Evolutionary conservation across 495 filamentous ascomycete genomes (phyloP).

Genomic region (Neurospora terricola): DNA sequence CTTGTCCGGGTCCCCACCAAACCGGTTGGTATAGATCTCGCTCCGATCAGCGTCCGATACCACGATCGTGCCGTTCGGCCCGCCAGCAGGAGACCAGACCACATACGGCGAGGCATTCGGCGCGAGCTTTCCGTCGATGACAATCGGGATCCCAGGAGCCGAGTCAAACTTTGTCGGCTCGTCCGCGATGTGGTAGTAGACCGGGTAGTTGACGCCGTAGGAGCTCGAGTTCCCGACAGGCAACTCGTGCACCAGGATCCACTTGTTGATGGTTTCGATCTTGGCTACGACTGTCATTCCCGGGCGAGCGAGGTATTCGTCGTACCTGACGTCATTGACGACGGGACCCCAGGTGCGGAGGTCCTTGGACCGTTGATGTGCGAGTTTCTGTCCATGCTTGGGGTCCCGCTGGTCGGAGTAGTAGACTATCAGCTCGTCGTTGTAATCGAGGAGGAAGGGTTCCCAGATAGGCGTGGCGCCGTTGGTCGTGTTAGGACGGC

Average conservation of each 20-base stretch:
- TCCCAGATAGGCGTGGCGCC: slow-evolving; percentile 62
- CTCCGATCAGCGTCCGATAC: slow-evolving; percentile 41
- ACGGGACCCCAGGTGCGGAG: slow-evolving; percentile 46
- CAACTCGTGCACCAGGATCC: slow-evolving; percentile 18
- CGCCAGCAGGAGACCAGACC: slow-evolving; percentile 43
- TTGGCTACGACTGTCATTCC: slow-evolving; percentile 53
- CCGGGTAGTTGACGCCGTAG: slow-evolving; percentile 27
- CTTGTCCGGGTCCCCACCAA: slow-evolving; percentile 40
- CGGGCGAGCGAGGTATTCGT: slow-evolving; percentile 50
- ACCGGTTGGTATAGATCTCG: slow-evolving; percentile 48
- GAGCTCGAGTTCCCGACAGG: slow-evolving; percentile 21
- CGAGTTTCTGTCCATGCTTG: slow-evolving; percentile 55
- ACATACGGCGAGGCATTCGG: slow-evolving; percentile 48
- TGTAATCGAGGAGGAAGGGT: slow-evolving; percentile 49
- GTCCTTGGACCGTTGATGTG: slow-evolving; percentile 49
- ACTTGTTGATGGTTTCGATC: slow-evolving; percentile 19
- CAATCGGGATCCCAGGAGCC: slow-evolving; percentile 31
- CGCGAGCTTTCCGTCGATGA: slow-evolving; percentile 36
- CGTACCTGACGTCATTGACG: slow-evolving; percentile 52
- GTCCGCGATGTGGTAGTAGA: slow-evolving; percentile 43
- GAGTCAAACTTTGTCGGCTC: slow-evolving; percentile 44
- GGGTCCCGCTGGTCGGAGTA: slow-evolving; percentile 63
- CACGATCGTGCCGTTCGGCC: slow-evolving; percentile 47
- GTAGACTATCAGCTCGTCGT: slow-evolving; percentile 50
- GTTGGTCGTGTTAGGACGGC: slow-evolving; percentile 49